Evolutionary conservation across 2,329 filamentous ascomycete species (phyloP).

Genomic region (Aspergillus thermomutatus): DNA sequence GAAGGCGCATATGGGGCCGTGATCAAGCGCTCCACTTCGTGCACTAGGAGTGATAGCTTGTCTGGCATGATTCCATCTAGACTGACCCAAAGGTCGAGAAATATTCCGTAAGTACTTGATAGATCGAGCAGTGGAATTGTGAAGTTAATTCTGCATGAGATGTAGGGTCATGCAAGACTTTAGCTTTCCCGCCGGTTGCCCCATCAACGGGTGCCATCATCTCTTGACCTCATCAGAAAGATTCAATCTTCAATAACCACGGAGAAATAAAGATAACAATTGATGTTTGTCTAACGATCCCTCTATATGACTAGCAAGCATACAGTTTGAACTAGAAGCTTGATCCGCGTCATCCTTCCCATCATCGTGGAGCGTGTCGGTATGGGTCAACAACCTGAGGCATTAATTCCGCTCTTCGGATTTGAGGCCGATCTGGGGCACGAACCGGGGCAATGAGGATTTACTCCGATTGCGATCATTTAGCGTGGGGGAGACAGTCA

Average conservation of each 20-base stretch:
- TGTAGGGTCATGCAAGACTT: conserved; percentile 5
- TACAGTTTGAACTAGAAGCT: no score
- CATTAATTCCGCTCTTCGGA: not conserved
- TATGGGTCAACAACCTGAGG: not conserved
- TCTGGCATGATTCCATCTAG: conserved; percentile 23
- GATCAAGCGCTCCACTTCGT: conserved; percentile 47
- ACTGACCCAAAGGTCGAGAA: not conserved
- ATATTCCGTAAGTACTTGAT: not conserved
- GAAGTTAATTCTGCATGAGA: not conserved
- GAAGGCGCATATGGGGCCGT: conserved; percentile 50
- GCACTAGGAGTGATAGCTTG: conserved; percentile 24
- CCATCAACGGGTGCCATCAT: conserved; percentile 11
- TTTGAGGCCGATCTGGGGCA: not conserved
- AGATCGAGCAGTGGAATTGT: not conserved
- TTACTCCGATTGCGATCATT: not conserved
- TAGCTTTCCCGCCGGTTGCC: conserved; percentile 14
- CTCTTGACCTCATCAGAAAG: not conserved
- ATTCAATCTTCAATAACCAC: not conserved
- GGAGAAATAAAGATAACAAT: no score
- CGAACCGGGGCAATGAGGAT: not conserved
- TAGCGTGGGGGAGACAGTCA: not conserved
- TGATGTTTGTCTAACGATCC: no score
- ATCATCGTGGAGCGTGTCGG: not conserved
- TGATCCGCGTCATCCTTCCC: no score
- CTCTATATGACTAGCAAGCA: no score